Evolutionary conservation across 192 early-diverging fungal genomes (phyloP).

Genomic region (Entomortierella beljakovae): DNA sequence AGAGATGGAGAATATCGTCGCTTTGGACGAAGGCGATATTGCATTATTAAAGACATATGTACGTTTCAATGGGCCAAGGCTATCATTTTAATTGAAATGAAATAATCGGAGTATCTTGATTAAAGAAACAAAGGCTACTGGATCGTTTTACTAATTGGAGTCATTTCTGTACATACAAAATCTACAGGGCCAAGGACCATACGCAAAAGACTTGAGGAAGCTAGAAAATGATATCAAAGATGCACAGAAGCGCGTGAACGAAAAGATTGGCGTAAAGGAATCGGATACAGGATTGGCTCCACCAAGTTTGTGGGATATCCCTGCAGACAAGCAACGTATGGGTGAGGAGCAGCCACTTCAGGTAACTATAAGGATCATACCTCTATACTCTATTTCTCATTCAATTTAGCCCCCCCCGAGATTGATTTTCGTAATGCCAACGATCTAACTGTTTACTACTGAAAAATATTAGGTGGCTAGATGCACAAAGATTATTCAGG

Average conservation of each 20-base stretch:
- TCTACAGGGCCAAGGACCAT: conserved; percentile 94
- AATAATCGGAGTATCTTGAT: neutral
- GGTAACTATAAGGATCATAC: conserved; percentile 54
- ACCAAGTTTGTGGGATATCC: conserved; percentile 99
- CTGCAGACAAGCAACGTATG: conserved; percentile 98
- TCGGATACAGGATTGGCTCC: conserved; percentile 97
- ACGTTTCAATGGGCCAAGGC: conserved; percentile 23
- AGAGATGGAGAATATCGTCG: conserved; percentile 89
- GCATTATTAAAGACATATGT: conserved; percentile 94
- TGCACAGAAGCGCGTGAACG: conserved; percentile 97
- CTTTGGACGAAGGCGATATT: conserved; percentile 93
- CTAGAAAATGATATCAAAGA: conserved; percentile 97
- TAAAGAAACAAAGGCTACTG: neutral
- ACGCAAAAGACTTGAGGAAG: conserved; percentile 94
- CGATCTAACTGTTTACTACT: no score
- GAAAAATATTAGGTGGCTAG: conserved; percentile 97
- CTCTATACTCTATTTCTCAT: no score
- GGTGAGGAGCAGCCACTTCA: conserved; percentile 94
- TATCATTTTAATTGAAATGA: neutral
- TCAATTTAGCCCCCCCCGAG: neutral
- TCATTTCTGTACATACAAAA: neutral
- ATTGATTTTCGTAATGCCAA: no score
- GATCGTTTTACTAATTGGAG: neutral
- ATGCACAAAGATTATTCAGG: conserved; percentile 99
- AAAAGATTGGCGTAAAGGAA: conserved; percentile 99